phyloP scores from a whole-genome alignment of 2,329 filamentous ascomycete genomes.

The Diaporthe citri region DNA sequence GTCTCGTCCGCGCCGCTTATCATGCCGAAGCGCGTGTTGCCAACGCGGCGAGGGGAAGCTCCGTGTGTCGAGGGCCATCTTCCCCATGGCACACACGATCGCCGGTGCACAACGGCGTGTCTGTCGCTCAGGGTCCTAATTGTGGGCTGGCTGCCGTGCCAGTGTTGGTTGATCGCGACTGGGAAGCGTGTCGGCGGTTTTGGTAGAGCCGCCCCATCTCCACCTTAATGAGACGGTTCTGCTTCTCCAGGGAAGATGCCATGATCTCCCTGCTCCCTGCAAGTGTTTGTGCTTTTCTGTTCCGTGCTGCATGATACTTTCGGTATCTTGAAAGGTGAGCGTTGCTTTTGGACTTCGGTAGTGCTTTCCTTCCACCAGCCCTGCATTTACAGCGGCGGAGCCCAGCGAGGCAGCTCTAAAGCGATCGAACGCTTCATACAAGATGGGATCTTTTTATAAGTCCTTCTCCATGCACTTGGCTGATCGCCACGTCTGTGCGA shows the following conservation, averaged over 20 bases:
- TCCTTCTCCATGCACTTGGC: background rate
- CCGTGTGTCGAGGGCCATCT: slow-evolving; percentile 2
- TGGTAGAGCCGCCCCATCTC: background rate
- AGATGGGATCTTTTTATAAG: background rate
- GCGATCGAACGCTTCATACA: background rate
- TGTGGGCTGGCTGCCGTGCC: background rate
- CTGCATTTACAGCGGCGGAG: too few species aligned
- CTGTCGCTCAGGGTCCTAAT: background rate
- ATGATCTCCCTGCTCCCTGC: slow-evolving; percentile 5
- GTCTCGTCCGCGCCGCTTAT: slow-evolving; percentile 18
- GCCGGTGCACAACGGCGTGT: background rate
- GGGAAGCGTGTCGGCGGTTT: background rate
- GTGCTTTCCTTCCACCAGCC: background rate
- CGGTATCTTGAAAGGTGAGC: background rate
- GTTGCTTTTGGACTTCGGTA: background rate
- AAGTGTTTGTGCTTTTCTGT: background rate
- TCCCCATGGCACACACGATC: background rate
- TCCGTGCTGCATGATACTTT: background rate
- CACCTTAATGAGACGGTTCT: slow-evolving; percentile 4
- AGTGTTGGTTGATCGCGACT: background rate
- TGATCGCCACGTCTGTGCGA: background rate
- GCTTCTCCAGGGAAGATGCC: background rate
- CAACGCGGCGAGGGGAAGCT: slow-evolving; percentile 16
- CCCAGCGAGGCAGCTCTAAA: background rate
- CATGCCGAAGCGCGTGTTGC: slow-evolving; percentile 18